These are phyloP conservation scores for Acrocalymma vagum DNA, from an alignment of 2,329 filamentous ascomycete genomes.

Conservation along the genomic window DNA sequence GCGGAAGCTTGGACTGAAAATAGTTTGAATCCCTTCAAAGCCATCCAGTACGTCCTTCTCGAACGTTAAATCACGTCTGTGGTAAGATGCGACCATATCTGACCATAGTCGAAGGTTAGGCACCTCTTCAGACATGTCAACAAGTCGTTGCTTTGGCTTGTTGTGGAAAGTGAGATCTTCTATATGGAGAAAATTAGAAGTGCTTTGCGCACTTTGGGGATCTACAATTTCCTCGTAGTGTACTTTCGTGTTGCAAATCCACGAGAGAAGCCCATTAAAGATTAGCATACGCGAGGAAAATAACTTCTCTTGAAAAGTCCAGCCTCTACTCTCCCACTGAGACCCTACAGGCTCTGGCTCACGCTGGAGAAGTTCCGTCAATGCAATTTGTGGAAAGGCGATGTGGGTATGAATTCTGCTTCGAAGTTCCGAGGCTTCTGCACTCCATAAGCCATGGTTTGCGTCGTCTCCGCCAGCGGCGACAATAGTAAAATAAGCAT, in stretches of 20 bases:
- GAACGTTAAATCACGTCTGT: slow-evolving; percentile 6
- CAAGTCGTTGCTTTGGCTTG: too few relatives aligned
- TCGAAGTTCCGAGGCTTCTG: not conserved
- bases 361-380: too few relatives aligned
- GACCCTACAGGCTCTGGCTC: slow-evolving; percentile 2
- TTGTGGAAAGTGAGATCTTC: too few relatives aligned
- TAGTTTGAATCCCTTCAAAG: slow-evolving; percentile 12
- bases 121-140: too few relatives aligned
- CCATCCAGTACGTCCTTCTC: slow-evolving; percentile 3
- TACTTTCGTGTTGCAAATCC: too few relatives aligned
- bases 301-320: slow-evolving; percentile 23
- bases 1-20: slow-evolving; percentile 8
- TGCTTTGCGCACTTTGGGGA: too few relatives aligned
- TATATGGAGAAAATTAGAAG: too few relatives aligned
- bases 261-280: slow-evolving; percentile 8
- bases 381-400: not conserved
- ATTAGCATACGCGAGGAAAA: slow-evolving; percentile 16
- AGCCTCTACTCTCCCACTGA: slow-evolving; percentile 9
- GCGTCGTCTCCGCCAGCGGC: slow-evolving; percentile 13
- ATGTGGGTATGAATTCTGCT: not conserved
- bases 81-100: too few relatives aligned
- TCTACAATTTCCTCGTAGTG: too few relatives aligned
- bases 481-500: slow-evolving; percentile 21
- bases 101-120: too few relatives aligned
- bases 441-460: slow-evolving; percentile 11